A percentile compares a stretch with the other conserved stretches of the same genome.
Conservation (phyloP, 495 filamentous ascomycete species). For the Pyrenula massariospora region DNA sequence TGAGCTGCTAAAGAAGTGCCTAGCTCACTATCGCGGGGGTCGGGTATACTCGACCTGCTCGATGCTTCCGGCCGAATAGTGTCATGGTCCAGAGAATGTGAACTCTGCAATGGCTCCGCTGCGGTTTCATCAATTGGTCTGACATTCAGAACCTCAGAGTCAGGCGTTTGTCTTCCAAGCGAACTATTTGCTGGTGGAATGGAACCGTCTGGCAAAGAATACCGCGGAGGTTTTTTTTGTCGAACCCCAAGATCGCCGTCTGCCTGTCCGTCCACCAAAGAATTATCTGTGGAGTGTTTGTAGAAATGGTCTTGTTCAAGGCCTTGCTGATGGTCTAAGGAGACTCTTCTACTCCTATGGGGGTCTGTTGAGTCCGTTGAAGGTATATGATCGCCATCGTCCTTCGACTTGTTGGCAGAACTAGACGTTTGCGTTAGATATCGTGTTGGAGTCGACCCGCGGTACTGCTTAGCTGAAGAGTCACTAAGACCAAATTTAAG, state of each 20-base stretch:
- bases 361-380: slow-evolving; percentile 5
- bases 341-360: neutral
- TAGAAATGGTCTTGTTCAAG: slow-evolving; percentile 34
- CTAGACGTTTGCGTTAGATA: neutral
- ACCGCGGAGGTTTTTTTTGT: slow-evolving; percentile 26
- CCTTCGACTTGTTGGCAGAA: neutral
- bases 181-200: slow-evolving; percentile 17
- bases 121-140: slow-evolving; percentile 1
- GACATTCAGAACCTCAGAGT: slow-evolving; percentile 12
- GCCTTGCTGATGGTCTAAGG: slow-evolving; percentile 12
- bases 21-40: slow-evolving; percentile 1
- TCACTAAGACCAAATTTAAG: slow-evolving; percentile 42
- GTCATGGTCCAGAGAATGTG: neutral
- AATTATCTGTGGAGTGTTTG: slow-evolving; percentile 17
- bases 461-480: neutral
- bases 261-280: slow-evolving; percentile 12
- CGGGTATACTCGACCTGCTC: slow-evolving; percentile 15
- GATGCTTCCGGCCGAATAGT: slow-evolving; percentile 18
- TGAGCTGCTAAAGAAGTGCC: neutral
- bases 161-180: slow-evolving; percentile 2
- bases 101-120: neutral
- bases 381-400: slow-evolving; percentile 4
- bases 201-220: slow-evolving; percentile 31
- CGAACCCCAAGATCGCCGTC: slow-evolving; percentile 20
- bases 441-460: neutral